Percentiles rank a stretch among this genome's conserved stretches.
phyloP scores from a whole-genome alignment of 805 yeast species.

The Wickerhamomyces strasburgensis region DNA sequence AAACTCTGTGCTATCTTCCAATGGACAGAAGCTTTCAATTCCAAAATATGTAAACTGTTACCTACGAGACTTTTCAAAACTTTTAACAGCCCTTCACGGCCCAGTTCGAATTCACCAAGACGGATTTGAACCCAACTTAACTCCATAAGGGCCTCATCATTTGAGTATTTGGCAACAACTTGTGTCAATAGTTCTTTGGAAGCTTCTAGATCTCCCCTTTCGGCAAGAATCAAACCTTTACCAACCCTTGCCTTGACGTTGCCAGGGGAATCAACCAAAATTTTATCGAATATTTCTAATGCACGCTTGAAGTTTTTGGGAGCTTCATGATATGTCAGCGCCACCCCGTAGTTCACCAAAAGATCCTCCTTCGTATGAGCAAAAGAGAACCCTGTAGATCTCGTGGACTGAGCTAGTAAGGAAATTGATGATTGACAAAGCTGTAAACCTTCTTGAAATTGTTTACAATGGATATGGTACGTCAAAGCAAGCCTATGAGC shows the following conservation, averaged over 20 bases:
- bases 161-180: constrained; percentile 46
- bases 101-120: constrained; percentile 44
- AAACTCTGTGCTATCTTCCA: constrained; percentile 76
- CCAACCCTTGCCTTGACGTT: constrained; percentile 71
- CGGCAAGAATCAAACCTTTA: constrained; percentile 71
- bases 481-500: constrained; percentile 62
- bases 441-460: constrained; percentile 58
- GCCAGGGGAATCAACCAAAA: constrained; percentile 41
- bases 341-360: constrained; percentile 62
- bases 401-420: constrained; percentile 42
- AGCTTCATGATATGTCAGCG: constrained; percentile 81
- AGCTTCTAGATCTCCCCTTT: constrained; percentile 48
- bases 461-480: constrained; percentile 54
- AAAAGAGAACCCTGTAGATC: constrained; percentile 43
- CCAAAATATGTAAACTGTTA: constrained; percentile 46
- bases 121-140: constrained; percentile 74
- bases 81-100: constrained; percentile 43
- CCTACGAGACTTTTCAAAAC: constrained; percentile 38
- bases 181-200: constrained; percentile 51
- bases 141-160: constrained; percentile 60
- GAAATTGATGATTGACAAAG: constrained; percentile 57
- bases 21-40: constrained; percentile 51
- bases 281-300: constrained; percentile 58
- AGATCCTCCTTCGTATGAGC: constrained; percentile 52
- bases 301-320: constrained; percentile 86